A percentile compares a stretch with the other conserved stretches of the same genome.
Evolutionary conservation across 495 filamentous ascomycete genomes (phyloP).

Genomic region (Oleoguttula mirabilis): DNA sequence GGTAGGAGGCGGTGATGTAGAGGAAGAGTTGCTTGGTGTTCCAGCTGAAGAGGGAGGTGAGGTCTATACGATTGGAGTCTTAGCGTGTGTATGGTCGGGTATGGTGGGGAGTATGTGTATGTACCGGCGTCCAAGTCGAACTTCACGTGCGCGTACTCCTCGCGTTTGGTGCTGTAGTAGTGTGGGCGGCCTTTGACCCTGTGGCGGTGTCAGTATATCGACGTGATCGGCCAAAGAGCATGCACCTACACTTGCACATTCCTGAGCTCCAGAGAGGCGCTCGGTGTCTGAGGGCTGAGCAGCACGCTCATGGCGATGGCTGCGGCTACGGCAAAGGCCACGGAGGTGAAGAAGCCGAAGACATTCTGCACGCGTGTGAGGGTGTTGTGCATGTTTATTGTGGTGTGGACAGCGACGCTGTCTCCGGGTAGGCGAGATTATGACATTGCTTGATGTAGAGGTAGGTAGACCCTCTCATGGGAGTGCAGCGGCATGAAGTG

Average conservation of each 20-base stretch:
- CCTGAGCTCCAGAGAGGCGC: conserved; percentile 50
- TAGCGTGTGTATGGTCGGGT: neutral
- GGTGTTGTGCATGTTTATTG: conserved; percentile 65
- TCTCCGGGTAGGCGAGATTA: too few species aligned
- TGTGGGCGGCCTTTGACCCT: conserved; percentile 81
- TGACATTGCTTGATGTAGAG: too few species aligned
- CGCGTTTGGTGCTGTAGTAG: conserved; percentile 82
- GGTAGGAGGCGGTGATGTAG: conserved; percentile 51
- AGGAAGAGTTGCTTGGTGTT: conserved; percentile 99
- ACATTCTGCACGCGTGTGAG: conserved; percentile 76
- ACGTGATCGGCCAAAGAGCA: neutral
- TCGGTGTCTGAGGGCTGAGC: conserved; percentile 55
- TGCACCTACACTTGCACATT: conserved; percentile 74
- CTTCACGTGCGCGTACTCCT: conserved; percentile 87
- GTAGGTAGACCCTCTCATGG: too few species aligned
- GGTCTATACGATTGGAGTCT: conserved; percentile 39
- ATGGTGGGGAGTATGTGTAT: conserved; percentile 1
- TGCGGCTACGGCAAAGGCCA: conserved; percentile 67
- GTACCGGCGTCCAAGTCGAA: conserved; percentile 75
- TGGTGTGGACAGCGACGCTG: neutral
- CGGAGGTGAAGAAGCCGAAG: conserved; percentile 96
- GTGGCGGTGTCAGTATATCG: too few species aligned
- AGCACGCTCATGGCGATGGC: conserved; percentile 70
- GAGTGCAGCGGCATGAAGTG: too few species aligned
- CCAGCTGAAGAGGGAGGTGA: conserved; percentile 91